Evolutionary conservation across 148 eudicot genomes (phyloP), one percentile per base, ranked within the genome.

Genomic region (Drosera capensis): DNA sequence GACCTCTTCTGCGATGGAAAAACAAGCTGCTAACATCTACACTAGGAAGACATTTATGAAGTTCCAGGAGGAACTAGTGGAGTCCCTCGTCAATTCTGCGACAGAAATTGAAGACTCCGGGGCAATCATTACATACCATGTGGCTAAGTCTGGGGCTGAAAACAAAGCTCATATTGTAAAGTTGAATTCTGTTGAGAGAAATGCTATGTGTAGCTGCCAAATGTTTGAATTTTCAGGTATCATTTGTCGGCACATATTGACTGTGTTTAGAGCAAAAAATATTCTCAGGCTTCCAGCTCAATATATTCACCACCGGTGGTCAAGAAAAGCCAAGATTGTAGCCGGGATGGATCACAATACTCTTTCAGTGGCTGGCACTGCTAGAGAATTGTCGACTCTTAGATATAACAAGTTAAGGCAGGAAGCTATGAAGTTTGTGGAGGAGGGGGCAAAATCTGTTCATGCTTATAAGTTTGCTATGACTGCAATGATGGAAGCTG

Each of bases 1-100:
- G 64, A 65, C 71, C 40, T 71, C 75, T 0, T 70, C 75, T 23
- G 71, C 75, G 2, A 61, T 70, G 71, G 75, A 70, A 59, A 70
- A 70, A 56, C 75, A 70, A 52, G 71, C 60, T 23, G 75, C 71
- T 43, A 41, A 37, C 17, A 14, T 61, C 45, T 70, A 56, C 49
- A 70, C 75, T 19, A 36, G 58, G 46, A 57, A 39, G 34, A 37
- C 61, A 43, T 70, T 70, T 34, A 56, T 42, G 20, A 70, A 65
- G 64, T 70, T 70, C 43, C 75, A 65, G 43, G 71, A 65, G 15
- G 71, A 65, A 58, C 59, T 70, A 41, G 67, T 71, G 40, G 75
- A 58, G 52, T 61, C 71, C 19, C 57, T 58, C 12, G 71, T 65
- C 19, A 57, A 62, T 62, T 58, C 54, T 24, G 71, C 64, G 7